Percentiles rank a stretch among this genome's conserved stretches.
Evolutionary conservation across 148 eudicot species (phyloP).

Genomic region (Cornus suecica): DNA sequence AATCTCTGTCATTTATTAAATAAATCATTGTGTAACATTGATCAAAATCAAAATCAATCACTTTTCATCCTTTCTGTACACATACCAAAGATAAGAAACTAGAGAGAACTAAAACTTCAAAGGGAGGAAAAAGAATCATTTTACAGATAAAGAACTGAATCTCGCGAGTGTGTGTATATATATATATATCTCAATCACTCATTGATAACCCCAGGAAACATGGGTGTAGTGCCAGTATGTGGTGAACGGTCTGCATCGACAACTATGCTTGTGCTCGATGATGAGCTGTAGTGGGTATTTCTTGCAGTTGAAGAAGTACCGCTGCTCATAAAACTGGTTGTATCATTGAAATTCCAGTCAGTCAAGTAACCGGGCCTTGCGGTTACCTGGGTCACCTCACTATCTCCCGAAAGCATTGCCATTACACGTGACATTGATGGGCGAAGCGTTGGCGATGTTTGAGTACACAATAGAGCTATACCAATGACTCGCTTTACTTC

Average conservation of each 20-base stretch:
- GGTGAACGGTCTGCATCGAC: slow-evolving; percentile 22
- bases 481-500: slow-evolving; percentile 61
- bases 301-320: slow-evolving; percentile 13
- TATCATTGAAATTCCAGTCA: slow-evolving; percentile 61
- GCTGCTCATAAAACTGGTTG: slow-evolving; percentile 35
- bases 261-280: slow-evolving; percentile 21
- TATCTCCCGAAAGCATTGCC: slow-evolving; percentile 77
- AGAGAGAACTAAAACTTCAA: too few relatives aligned
- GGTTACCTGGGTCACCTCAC: slow-evolving; percentile 49
- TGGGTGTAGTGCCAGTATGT: slow-evolving; percentile 12
- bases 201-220: slow-evolving; percentile 22
- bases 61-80: too few relatives aligned
- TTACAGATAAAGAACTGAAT: too few relatives aligned
- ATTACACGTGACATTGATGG: slow-evolving; percentile 89
- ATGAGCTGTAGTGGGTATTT: slow-evolving; percentile 12
- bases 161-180: too few relatives aligned
- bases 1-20: too few relatives aligned
- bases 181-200: slow-evolving; percentile 22
- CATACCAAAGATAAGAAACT: too few relatives aligned
- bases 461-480: slow-evolving; percentile 80
- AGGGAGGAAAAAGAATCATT: too few relatives aligned
- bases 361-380: slow-evolving; percentile 78
- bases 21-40: too few relatives aligned
- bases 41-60: too few relatives aligned
- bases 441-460: slow-evolving; percentile 64